Evolutionary conservation across 805 yeast genomes (phyloP), one percentile per base, ranked within the genome.

Genomic region (Yamadazyma nakazawae): DNA sequence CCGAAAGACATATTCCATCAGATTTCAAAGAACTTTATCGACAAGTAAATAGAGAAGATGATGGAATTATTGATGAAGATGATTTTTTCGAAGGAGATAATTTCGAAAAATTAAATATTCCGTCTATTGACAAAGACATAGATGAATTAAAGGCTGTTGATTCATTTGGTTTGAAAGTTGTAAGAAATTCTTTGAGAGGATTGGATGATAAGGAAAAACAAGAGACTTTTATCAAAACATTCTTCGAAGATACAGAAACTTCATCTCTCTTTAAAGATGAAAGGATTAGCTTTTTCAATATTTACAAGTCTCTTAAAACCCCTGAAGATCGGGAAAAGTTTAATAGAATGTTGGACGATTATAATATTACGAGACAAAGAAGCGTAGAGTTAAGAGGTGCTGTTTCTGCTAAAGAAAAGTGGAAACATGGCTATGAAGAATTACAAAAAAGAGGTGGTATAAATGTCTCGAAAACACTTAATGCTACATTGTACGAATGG

Each of bases 401-500:
- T 1, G 91, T 86, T 52, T 91, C 92, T 1, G 96, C 98, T 0
- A 81, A 79, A 52, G 88, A 84, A 57, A 85, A 87, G 62, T 92
- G 99, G 99, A 84, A 81, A 61, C 84, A 82, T 54, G 91, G 84
- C 52, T 85, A 79, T 55, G 95, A 88, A 56, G 81, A 79, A 44
- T 74, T 81, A 58, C 72, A 73, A 48, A 72, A 75, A 40, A 74
- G 84, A 53, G 88, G 88, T 18, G 80, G 75, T 11, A 59, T 78
- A 44, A 62, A 80, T 3, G 63, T 81, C 34, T 78, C 80, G 39
- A 78, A 80, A 48, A 76, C 80, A 11, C 68, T 91, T 34, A 90
- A 89, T 48, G 83, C 82, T 1, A 82, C 82, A 54, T 67, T 94
- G 34, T 94, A 89, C 80, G 79, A 80, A 49, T 94, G 99, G 99